Evolutionary conservation across 306 rosid genomes (phyloP).

Genomic region (Arachis hypogaea): DNA sequence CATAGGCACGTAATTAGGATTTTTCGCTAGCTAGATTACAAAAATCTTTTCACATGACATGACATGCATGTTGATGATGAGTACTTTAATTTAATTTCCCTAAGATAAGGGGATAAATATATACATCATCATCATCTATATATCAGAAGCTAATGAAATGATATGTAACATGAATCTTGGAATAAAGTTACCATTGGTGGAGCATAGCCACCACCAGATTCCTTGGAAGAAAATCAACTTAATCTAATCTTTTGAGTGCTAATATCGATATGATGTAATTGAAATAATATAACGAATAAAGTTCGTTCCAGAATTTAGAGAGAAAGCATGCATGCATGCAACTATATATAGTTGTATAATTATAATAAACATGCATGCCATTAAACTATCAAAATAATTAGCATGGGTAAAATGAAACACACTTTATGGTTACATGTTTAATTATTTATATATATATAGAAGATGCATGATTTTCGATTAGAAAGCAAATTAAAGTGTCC

Average conservation of each 20-base stretch:
- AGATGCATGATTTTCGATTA: too few relatives aligned
- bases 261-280: not conserved
- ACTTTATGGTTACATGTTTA: too few relatives aligned
- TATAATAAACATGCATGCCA: constrained; percentile 11
- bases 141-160: not conserved
- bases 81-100: not conserved
- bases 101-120: not conserved
- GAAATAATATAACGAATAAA: not conserved
- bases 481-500: constrained; percentile 1
- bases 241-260: too few relatives aligned
- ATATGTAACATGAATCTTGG: constrained; percentile 13
- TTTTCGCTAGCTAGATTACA: not conserved
- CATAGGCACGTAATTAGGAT: not conserved
- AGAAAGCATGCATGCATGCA: not conserved
- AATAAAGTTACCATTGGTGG: not conserved
- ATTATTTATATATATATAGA: too few relatives aligned
- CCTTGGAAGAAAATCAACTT: constrained; percentile 3
- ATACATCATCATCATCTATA: too few relatives aligned
- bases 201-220: not conserved
- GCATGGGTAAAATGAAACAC: constrained; percentile 6
- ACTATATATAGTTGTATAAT: not conserved
- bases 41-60: not conserved
- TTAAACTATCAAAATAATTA: constrained; percentile 30
- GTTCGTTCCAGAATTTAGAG: constrained; percentile 10
- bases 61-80: not conserved